Evolutionary conservation across 495 filamentous ascomycete genomes (phyloP), one percentile per base, ranked within the genome.

Genomic region (Emericellopsis terricola): DNA sequence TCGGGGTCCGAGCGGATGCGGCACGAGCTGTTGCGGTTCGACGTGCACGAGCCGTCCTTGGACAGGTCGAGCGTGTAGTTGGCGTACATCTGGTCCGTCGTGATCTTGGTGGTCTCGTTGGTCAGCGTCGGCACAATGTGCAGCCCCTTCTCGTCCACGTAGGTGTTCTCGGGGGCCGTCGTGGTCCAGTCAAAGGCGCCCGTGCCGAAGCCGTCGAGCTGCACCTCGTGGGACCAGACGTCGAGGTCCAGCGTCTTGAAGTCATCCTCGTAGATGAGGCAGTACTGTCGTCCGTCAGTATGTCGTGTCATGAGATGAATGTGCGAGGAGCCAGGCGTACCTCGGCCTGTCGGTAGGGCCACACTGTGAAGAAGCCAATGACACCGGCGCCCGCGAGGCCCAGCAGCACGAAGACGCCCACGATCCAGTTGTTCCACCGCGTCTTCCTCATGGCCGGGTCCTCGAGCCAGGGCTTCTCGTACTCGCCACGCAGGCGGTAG

Each of bases 81-180:
- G 11, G 40, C 31, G 15, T 37, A 33, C 2, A 56, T 23, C 38
- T 61, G 48, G 9, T 46, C 52, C 3, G 31, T 34, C 3, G 46
- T 55, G 15, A 62, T 60, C 6, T 37, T 19, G 0, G 48, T 55
- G 0, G 49, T 43, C 28, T 56, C 55, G 24, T 36, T 61, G 0
- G 57, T 62, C 16, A 65, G 31, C 0, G 58, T 64, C 2, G 60
- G 61, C 7, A 62, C 51, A 29, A 65, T 65, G 29, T 64, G 57
- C 2, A 65, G 46, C 18, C 57, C 58, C 1, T 51, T 40, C 0
- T 26, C 45, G 32, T 60, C 54, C 6, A 48, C 49, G 38, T 53
- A 64, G 1, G 56, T 41, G 38, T 65, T 65, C 36, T 42, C 41
- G 0, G 46, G 34, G 33, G 62, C 60, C 8, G 44, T 45, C 4